Percentiles rank a stretch among this genome's conserved stretches.
These are phyloP conservation scores for Nannizziopsis arthrosporioides DNA, from an alignment of 2,329 filamentous ascomycete genomes.

Conservation along the genomic window DNA sequence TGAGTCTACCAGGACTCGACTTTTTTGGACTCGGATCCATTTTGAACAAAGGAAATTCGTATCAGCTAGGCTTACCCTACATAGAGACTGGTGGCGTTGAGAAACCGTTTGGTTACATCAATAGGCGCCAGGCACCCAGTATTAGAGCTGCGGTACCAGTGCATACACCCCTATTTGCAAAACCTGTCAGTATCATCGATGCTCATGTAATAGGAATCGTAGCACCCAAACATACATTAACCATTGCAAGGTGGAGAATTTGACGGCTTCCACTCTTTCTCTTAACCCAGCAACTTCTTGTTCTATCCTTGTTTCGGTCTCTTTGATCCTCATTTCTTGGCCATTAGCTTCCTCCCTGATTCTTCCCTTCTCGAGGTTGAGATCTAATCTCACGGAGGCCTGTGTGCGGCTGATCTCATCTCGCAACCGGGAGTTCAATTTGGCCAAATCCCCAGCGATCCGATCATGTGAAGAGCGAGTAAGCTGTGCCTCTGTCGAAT, in stretches of 20 bases:
- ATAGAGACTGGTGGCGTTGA: neutral
- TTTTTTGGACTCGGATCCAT: neutral
- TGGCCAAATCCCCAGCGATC: slow-evolving; percentile 86
- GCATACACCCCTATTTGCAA: slow-evolving; percentile 45
- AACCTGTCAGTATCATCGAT: slow-evolving; percentile 20
- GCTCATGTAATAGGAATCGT: neutral
- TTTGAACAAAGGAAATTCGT: neutral
- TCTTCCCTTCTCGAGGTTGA: slow-evolving; percentile 92
- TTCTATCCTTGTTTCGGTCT: slow-evolving; percentile 97
- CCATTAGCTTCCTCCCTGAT: slow-evolving; percentile 93
- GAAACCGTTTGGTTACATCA: slow-evolving; percentile 39
- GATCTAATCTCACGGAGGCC: slow-evolving; percentile 77
- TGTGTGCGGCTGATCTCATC: slow-evolving; percentile 94
- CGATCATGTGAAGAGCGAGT: slow-evolving; percentile 85
- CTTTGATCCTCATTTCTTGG: slow-evolving; percentile 96
- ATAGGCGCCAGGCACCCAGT: slow-evolving; percentile 54
- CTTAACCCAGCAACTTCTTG: slow-evolving; percentile 85
- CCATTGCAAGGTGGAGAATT: slow-evolving; percentile 97
- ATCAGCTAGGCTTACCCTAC: neutral
- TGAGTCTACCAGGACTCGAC: neutral
- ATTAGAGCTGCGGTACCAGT: slow-evolving; percentile 55
- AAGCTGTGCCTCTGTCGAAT: slow-evolving; percentile 79
- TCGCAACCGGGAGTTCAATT: slow-evolving; percentile 74
- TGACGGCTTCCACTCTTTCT: slow-evolving; percentile 91
- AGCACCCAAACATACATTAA: slow-evolving; percentile 63